Percentiles rank a stretch among this genome's conserved stretches.
These are phyloP conservation scores for Aspergillus viridinutans DNA, from an alignment of 2,329 filamentous ascomycete genomes.

Conservation along the genomic window DNA sequence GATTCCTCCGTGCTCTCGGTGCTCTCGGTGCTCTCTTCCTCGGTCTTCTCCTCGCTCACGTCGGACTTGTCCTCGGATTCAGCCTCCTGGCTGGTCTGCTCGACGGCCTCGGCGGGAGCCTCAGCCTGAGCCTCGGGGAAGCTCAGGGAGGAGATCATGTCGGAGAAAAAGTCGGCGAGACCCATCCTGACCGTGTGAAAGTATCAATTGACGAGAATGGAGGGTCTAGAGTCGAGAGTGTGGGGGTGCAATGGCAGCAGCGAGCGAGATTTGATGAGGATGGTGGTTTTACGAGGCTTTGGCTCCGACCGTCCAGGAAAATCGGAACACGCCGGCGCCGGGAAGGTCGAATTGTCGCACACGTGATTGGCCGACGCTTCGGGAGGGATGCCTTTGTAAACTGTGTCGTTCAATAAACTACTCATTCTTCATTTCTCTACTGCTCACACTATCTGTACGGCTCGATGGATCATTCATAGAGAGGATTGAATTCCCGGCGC, in stretches of 20 bases:
- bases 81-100: slow-evolving; percentile 49
- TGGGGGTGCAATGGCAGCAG: slow-evolving; percentile 22
- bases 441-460: not conserved
- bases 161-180: slow-evolving; percentile 61
- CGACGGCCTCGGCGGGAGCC: slow-evolving; percentile 51
- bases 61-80: slow-evolving; percentile 48
- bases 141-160: slow-evolving; percentile 62
- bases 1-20: slow-evolving; percentile 2
- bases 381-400: slow-evolving; percentile 4
- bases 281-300: slow-evolving; percentile 35
- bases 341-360: slow-evolving; percentile 34
- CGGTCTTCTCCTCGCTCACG: slow-evolving; percentile 49
- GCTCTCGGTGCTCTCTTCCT: slow-evolving; percentile 47
- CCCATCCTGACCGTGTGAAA: slow-evolving; percentile 49
- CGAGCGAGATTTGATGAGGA: slow-evolving; percentile 30
- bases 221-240: slow-evolving; percentile 18
- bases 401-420: slow-evolving; percentile 1
- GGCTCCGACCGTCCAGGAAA: slow-evolving; percentile 32
- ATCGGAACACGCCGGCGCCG: slow-evolving; percentile 39
- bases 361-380: slow-evolving; percentile 37
- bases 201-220: slow-evolving; percentile 31
- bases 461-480: not conserved
- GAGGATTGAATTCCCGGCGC: not conserved
- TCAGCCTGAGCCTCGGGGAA: slow-evolving; percentile 58
- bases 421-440: not conserved